Conservation (phyloP, 2,329 filamentous ascomycete species). For the Cercospora sesami region DNA sequence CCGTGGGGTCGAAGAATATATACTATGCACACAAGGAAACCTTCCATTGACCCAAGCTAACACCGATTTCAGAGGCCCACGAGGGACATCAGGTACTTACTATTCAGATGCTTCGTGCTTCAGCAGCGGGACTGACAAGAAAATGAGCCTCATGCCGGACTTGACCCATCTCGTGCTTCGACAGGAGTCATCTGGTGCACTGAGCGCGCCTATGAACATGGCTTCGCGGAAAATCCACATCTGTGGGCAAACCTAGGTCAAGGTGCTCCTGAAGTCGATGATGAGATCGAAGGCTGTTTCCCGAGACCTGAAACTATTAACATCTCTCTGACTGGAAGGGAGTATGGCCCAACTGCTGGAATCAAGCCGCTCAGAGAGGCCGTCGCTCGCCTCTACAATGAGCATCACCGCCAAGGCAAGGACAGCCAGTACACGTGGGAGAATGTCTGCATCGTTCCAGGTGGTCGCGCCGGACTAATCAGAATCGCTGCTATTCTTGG, state of each 20-base stretch:
- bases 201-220: conserved; percentile 83
- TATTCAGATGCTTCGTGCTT: neutral
- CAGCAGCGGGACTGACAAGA: neutral
- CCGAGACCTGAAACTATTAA: conserved; percentile 75
- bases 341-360: conserved; percentile 89
- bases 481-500: conserved; percentile 91
- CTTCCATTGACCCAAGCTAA: neutral
- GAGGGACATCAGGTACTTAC: conserved; percentile 68
- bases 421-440: conserved; percentile 92
- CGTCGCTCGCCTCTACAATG: conserved; percentile 89
- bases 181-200: conserved; percentile 95
- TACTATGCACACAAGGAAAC: neutral
- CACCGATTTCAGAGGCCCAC: conserved; percentile 60
- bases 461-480: conserved; percentile 88
- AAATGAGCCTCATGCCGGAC: conserved; percentile 72
- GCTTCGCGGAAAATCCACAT: conserved; percentile 76
- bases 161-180: conserved; percentile 82
- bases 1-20: neutral
- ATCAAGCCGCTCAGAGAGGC: conserved; percentile 88
- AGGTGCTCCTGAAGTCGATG: conserved; percentile 87
- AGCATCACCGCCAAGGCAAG: conserved; percentile 84
- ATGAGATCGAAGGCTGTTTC: conserved; percentile 84
- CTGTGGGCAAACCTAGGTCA: conserved; percentile 92
- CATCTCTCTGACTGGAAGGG: conserved; percentile 73
- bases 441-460: conserved; percentile 94